A percentile compares a stretch with the other conserved stretches of the same genome.
Evolutionary conservation across 352 stramenopile genomes (phyloP).

Genomic region (Phytophthora niederhauseri): DNA sequence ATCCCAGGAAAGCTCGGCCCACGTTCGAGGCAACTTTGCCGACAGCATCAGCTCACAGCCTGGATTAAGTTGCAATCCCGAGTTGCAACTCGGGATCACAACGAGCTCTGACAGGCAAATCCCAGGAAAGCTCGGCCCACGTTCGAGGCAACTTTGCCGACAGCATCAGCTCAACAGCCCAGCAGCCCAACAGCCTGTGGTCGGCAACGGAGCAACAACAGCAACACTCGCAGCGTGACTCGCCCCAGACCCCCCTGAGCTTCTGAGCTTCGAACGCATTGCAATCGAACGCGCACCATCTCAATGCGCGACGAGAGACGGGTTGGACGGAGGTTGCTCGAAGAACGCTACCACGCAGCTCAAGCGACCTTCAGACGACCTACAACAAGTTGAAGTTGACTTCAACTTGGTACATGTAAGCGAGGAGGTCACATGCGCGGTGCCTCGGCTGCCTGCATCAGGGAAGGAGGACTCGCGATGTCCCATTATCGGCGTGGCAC

Average conservation of each 20-base stretch:
- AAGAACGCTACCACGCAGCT: not conserved
- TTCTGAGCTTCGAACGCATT: not conserved
- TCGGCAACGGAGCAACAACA: not conserved
- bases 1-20: not conserved
- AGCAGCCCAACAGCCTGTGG: too few species aligned
- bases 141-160: too few species aligned
- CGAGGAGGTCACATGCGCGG: too few species aligned
- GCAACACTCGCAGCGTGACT: not conserved
- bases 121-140: not conserved
- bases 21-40: too few species aligned
- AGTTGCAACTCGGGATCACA: not conserved
- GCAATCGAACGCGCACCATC: slow-evolving; percentile 27
- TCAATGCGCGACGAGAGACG: slow-evolving; percentile 15
- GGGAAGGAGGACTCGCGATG: too few species aligned
- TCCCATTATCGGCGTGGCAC: not conserved
- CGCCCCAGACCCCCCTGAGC: not conserved
- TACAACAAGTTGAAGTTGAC: not conserved
- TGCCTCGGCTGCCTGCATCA: too few species aligned
- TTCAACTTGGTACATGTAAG: not conserved
- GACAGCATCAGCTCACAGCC: too few species aligned
- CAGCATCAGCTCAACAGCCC: too few species aligned
- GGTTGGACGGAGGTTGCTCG: not conserved
- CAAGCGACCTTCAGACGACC: not conserved
- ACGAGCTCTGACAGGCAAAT: not conserved
- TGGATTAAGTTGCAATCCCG: not conserved